Evolutionary conservation across 2,329 filamentous ascomycete genomes (phyloP).

Genomic region (Colletotrichum sp.): DNA sequence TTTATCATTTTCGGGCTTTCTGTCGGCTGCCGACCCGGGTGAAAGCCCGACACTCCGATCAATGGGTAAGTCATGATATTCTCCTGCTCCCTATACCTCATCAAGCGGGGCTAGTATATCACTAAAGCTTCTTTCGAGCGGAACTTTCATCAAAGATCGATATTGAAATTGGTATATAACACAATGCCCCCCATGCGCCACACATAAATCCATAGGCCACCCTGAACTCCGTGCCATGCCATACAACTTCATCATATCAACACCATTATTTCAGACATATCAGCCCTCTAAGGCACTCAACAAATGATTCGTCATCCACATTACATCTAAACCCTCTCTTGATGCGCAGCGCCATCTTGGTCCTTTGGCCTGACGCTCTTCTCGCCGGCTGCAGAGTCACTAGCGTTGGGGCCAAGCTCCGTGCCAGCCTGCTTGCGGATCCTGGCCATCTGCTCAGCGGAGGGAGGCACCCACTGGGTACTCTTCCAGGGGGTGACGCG

Average conservation of each 20-base stretch:
- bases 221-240: neutral
- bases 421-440: conserved; percentile 46
- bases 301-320: fast-evolving
- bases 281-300: too few relatives aligned
- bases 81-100: too few relatives aligned
- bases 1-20: too few relatives aligned
- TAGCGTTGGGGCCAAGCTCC: conserved; percentile 32
- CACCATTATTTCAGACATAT: neutral
- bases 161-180: neutral
- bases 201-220: neutral
- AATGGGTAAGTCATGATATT: too few relatives aligned
- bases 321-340: conserved; percentile 14
- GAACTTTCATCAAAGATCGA: fast-evolving
- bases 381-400: conserved; percentile 2
- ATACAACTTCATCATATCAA: neutral
- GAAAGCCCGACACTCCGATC: too few relatives aligned
- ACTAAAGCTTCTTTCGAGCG: neutral
- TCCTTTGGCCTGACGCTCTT: conserved; percentile 3
- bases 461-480: conserved; percentile 53
- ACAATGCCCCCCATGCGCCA: neutral
- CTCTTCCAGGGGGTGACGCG: conserved; percentile 68
- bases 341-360: neutral
- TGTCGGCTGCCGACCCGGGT: too few relatives aligned
- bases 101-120: too few relatives aligned
- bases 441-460: conserved; percentile 45